Evolutionary conservation across 495 filamentous ascomycete genomes (phyloP).

Genomic region (Penicillium robsamsonii): DNA sequence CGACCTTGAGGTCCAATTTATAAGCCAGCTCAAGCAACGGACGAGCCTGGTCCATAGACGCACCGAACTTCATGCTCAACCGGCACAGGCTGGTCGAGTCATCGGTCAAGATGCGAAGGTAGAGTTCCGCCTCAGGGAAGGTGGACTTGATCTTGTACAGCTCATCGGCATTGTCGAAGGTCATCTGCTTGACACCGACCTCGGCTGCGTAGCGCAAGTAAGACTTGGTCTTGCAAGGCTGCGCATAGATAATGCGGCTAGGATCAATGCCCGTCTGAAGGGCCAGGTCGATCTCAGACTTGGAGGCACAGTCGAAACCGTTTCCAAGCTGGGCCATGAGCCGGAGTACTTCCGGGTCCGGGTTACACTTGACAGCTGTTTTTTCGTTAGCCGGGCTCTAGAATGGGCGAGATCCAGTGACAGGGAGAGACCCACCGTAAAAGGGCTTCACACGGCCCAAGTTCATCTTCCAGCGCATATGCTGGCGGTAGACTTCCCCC

Average conservation of each 20-base stretch:
- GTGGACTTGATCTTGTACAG: conserved; percentile 94
- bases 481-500: conserved; percentile 97
- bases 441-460: conserved; percentile 91
- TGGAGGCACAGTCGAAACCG: conserved; percentile 98
- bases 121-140: conserved; percentile 85
- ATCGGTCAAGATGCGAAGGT: conserved; percentile 91
- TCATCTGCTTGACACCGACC: conserved; percentile 93
- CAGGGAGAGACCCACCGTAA: conserved; percentile 66
- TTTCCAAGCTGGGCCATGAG: conserved; percentile 84
- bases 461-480: conserved; percentile 96
- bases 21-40: conserved; percentile 78
- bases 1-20: conserved; percentile 88
- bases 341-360: conserved; percentile 82
- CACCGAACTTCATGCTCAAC: conserved; percentile 95
- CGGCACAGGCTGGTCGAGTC: conserved; percentile 92
- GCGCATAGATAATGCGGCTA: conserved; percentile 94
- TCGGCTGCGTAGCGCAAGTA: conserved; percentile 86
- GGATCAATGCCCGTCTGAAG: conserved; percentile 82
- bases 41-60: conserved; percentile 75
- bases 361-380: conserved; percentile 96
- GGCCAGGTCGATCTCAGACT: conserved; percentile 91
- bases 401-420: not conserved
- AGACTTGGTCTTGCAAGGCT: conserved; percentile 98
- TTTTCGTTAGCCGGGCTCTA: not conserved
- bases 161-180: conserved; percentile 97